Base-by-base conservation (phyloP, 495 filamentous ascomycete species). In the Aspergillus saccharolyticus region DNA sequence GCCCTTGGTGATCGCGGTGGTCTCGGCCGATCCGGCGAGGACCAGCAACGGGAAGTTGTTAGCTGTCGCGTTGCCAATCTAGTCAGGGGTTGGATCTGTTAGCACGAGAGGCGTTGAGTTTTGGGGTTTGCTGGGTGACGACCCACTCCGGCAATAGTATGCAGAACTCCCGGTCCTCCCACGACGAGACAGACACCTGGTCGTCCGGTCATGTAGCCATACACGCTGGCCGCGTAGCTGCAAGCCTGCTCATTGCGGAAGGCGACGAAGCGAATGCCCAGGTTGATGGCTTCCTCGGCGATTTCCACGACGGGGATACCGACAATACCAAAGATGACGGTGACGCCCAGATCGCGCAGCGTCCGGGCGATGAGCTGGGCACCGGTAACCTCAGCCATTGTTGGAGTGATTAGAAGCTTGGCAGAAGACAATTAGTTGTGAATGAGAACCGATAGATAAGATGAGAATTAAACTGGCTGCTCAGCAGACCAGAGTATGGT, bases 171-270 rank as follows among this genome's bases (percentile, higher is more conserved):
- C 1, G 85, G 85, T 18, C 85, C 85, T 42, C 85, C 85, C 8
- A 88, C 85, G 10, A 85, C 82, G 19, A 86, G 70, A 66, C 81
- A 86, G 8, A 87, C 79, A 0, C 83, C 85, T 5, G 83, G 83
- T 44, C 64, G 77, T 10, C 83, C 85, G 2, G 82, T 84, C 63
- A 88, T 72, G 59, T 85, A 87, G 20, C 83, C 84, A 75, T 88
- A 86, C 1, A 80, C 81, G 54, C 77, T 80, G 3, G 83, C 83
- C 3, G 84, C 83, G 74, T 86, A 86, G 56, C 76, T 77, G 19
- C 82, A 83, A 12, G 85, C 79, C 65, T 88, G 85, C 56, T 88
- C 84, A 54, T 88, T 88, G 16, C 85, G 69, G 63, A 88, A 87
- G 33, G 74, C 83, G 46, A 87, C 80, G 67, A 86, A 87, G 25